These are phyloP conservation scores for Paraglomus occultum DNA, from an alignment of 192 early-diverging fungal species.

Conservation along the genomic window DNA sequence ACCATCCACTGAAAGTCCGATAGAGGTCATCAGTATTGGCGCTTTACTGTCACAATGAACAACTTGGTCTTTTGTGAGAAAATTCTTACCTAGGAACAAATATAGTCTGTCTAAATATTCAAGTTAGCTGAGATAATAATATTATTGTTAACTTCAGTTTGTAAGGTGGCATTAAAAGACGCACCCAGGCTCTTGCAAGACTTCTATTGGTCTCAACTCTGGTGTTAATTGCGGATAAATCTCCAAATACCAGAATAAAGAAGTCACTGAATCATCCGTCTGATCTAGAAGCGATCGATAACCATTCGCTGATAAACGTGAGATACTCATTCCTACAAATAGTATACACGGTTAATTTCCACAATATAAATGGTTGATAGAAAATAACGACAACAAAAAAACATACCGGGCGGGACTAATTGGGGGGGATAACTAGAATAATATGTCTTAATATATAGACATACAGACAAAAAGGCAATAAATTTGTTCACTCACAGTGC, in stretches of 20 bases:
- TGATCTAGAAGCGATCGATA: constrained; percentile 3
- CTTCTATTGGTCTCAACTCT: constrained; percentile 39
- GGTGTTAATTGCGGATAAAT: constrained; percentile 42
- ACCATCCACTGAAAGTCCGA: constrained; percentile 34
- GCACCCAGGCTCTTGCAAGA: constrained; percentile 46
- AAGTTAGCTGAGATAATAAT: background rate
- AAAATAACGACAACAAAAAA: background rate
- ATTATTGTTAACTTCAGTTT: background rate
- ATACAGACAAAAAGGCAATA: background rate
- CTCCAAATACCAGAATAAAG: constrained; percentile 48
- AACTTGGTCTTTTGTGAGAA: background rate
- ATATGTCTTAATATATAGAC: background rate
- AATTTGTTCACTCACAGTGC: constrained; percentile 39
- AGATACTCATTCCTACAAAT: constrained; percentile 3
- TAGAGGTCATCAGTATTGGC: no score
- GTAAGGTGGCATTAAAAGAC: no score
- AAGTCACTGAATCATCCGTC: constrained; percentile 24
- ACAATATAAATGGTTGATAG: background rate
- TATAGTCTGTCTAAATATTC: constrained; percentile 39
- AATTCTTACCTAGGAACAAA: constrained; percentile 41
- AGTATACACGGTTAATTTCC: background rate
- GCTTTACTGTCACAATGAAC: no score
- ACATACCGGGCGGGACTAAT: constrained; percentile 34
- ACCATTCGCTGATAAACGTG: background rate
- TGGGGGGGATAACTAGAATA: constrained; percentile 39